Evolutionary conservation across 2,329 filamentous ascomycete genomes (phyloP).

Genomic region (Colletotrichum nymphaeae): DNA sequence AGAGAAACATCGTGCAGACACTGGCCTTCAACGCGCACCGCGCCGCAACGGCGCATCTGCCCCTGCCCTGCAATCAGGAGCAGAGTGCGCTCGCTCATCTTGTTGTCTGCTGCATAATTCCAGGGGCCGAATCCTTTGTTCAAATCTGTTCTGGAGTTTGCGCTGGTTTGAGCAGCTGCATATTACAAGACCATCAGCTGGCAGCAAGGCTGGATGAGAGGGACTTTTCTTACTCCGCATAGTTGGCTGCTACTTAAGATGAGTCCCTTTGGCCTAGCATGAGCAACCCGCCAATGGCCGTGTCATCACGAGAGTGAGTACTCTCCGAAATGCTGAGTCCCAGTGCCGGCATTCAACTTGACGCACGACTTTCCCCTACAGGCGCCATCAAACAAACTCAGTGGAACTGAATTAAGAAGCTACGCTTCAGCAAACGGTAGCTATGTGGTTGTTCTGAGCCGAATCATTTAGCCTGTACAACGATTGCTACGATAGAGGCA

Average conservation of each 20-base stretch:
- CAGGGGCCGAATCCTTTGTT: not conserved
- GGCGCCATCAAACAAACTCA: not conserved
- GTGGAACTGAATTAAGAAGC: not conserved
- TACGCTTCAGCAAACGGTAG: not conserved
- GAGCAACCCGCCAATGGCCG: not conserved
- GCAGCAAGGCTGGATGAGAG: not conserved
- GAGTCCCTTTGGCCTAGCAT: too few species aligned
- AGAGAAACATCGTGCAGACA: not conserved
- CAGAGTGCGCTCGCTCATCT: not conserved
- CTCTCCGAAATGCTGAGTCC: not conserved
- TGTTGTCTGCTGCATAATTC: not conserved
- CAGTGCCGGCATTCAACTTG: not conserved
- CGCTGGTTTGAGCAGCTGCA: not conserved
- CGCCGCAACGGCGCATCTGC: constrained; percentile 1
- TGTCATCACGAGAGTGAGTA: not conserved
- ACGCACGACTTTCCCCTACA: not conserved
- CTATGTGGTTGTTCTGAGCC: not conserved
- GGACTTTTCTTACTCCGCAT: not conserved
- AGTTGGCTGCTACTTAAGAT: not conserved
- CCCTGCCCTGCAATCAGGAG: not conserved
- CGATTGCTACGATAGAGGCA: not conserved
- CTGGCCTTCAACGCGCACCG: not conserved
- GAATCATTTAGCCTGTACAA: constrained; percentile 24
- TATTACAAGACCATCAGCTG: not conserved
- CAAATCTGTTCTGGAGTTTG: not conserved